Base-by-base conservation (phyloP, 106 monocot species). In the Xerophyta viscosa region DNA sequence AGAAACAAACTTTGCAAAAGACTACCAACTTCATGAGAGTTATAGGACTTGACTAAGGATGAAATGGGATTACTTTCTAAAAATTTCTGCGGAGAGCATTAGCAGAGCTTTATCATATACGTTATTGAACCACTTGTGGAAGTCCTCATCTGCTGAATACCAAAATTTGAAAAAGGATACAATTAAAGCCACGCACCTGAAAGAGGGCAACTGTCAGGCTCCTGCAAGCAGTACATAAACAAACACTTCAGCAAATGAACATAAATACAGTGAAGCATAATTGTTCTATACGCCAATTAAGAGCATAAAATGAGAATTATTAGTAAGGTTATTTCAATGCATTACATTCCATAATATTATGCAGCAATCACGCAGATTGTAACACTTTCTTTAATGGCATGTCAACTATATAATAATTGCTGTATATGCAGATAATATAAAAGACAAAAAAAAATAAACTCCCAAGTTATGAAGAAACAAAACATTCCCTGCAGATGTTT, bases 101-200 rank as follows among this genome's bases (percentile, higher is more conserved):
- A 62, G 94, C 78, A 63, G 88, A 62, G 84, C 71, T 72, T 63
- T 81, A 41, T 94, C 81, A 58, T 94, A 94, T 14, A 94, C 20
- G 29, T 78, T 84, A 65, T 94, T 94, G 60, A 94, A 94, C 18
- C 94, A 88, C 69, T 79, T 81, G 39, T 64, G 88, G 50, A 94
- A 94, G 48, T 94, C 81, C 63, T 88, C 94, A 68, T 94, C 88
- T 43, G 94, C 88, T n/a, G 67, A 78, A 78, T 48, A 84, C 78
- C 67, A 94, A 71, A 65, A 88, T 76, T n/a, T n/a, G n/a, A n/a
- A 55, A 94, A 94, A 61, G 94, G 94, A 72, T 94, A 88, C 54
- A 84, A 88, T 51, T 84, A 73, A 27, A 88, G 88, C n/a, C 84
- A 88, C 28, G 94, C 94, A 8, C 88, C 94, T 27, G 94, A 84